Evolutionary conservation across 768 basidiomycete species (phyloP).

Genomic region (Hygrocybe coccinea): DNA sequence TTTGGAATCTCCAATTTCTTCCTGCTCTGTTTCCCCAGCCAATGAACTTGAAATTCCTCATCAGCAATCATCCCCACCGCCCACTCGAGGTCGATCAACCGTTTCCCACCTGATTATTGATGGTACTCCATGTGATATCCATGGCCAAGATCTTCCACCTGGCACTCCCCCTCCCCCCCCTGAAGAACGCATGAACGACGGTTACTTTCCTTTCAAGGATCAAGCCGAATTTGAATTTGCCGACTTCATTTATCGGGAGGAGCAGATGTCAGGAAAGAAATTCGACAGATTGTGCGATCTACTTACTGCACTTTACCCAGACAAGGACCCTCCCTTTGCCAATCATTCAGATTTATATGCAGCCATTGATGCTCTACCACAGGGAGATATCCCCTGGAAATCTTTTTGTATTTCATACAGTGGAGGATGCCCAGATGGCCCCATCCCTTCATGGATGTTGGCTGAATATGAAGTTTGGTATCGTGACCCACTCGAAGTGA

Average conservation of each 20-base stretch:
- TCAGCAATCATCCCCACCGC: not conserved
- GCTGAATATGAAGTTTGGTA: constrained; percentile 29
- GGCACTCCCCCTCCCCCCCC: not conserved
- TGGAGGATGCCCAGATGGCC: constrained; percentile 13
- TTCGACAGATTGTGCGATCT: not conserved
- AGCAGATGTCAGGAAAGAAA: not conserved
- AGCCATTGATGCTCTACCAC: constrained; percentile 21
- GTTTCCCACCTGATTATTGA: not conserved
- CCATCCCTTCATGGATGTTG: constrained; percentile 30
- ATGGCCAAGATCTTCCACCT: not conserved
- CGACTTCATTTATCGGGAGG: too few species aligned
- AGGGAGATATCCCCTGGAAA: constrained; percentile 27
- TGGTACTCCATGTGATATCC: not conserved
- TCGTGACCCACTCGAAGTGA: constrained; percentile 26
- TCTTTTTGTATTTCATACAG: constrained; percentile 17
- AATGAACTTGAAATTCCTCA: not conserved
- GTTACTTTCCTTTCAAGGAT: not conserved
- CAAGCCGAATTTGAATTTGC: not conserved
- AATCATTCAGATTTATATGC: constrained; percentile 21
- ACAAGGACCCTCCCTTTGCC: constrained; percentile 17
- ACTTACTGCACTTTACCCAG: constrained; percentile 9
- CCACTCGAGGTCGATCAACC: not conserved
- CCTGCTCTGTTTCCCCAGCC: not conserved
- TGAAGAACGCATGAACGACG: constrained; percentile 1
- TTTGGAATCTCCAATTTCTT: not conserved